phyloP scores from a whole-genome alignment of 1,139 yeast genomes.

The Chernovozyma aurita region DNA sequence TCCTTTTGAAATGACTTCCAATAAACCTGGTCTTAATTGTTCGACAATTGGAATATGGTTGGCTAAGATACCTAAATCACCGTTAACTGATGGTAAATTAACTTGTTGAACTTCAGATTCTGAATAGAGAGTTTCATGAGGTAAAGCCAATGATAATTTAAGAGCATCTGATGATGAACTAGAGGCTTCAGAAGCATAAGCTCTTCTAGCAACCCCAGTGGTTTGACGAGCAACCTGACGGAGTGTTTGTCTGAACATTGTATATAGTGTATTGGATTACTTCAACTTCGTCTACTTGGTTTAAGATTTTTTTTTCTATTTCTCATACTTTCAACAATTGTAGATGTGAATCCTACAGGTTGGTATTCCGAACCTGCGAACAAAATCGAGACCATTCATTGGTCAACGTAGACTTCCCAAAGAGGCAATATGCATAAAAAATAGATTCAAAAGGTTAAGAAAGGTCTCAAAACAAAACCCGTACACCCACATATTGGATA shows the following conservation, averaged over 20 bases:
- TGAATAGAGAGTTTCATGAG: constrained; percentile 64
- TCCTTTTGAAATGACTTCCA: constrained; percentile 79
- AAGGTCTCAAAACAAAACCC: no score
- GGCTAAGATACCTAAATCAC: constrained; percentile 96
- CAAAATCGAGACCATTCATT: constrained; percentile 20
- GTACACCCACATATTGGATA: neutral
- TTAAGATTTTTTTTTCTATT: constrained; percentile 2
- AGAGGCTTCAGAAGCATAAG: constrained; percentile 84
- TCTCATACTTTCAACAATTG: neutral
- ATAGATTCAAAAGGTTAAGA: no score
- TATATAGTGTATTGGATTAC: constrained; percentile 10
- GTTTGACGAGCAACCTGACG: constrained; percentile 67
- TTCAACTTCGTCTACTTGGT: no score
- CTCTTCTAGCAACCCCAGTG: constrained; percentile 63
- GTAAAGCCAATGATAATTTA: constrained; percentile 86
- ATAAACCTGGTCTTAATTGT: constrained; percentile 94
- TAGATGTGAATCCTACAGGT: neutral
- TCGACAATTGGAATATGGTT: constrained; percentile 98
- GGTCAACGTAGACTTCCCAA: constrained; percentile 28
- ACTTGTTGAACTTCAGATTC: constrained; percentile 73
- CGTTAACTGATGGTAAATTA: constrained; percentile 92
- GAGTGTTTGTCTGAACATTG: constrained; percentile 67
- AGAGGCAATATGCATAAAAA: constrained; percentile 18
- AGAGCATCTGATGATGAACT: constrained; percentile 58
- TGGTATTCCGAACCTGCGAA: constrained; percentile 3